Conservation (phyloP, 116 monocot genomes). For the Iris pallida region DNA sequence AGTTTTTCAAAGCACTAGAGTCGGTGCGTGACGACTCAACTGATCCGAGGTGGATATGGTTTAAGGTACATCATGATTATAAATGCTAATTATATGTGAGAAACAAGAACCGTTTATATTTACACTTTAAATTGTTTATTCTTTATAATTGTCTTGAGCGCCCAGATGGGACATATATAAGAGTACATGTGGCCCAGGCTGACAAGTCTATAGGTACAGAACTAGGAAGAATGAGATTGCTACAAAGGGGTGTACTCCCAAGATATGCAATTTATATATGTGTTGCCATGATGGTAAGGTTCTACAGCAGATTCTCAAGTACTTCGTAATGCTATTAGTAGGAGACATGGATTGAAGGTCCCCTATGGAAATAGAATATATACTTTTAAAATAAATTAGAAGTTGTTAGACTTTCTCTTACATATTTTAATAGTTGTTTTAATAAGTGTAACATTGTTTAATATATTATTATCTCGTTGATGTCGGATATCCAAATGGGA, state of each 20-base stretch:
- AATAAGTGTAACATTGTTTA: too few species aligned
- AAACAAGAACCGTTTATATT: too few species aligned
- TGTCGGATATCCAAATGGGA: slow-evolving; percentile 6
- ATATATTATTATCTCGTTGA: slow-evolving; percentile 4
- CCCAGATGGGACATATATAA: slow-evolving; percentile 9
- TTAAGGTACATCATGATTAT: neutral
- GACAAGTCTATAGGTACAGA: slow-evolving; percentile 1
- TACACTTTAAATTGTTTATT: too few species aligned
- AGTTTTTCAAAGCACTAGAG: neutral
- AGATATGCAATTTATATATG: slow-evolving; percentile 12
- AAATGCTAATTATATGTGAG: too few species aligned
- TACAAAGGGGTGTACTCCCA: neutral
- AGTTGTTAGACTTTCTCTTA: neutral
- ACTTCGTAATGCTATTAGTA: slow-evolving; percentile 1
- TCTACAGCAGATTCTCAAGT: slow-evolving; percentile 4
- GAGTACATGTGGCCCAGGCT: neutral
- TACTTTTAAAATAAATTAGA: neutral
- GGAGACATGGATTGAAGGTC: slow-evolving; percentile 5
- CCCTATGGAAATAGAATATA: neutral
- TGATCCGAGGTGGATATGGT: neutral
- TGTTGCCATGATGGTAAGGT: slow-evolving; percentile 1
- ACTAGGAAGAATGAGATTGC: slow-evolving; percentile 7
- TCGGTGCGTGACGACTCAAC: neutral
- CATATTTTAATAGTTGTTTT: neutral
- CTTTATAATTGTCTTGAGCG: slow-evolving; percentile 7